Evolutionary conservation across 768 basidiomycete genomes (phyloP).

Genomic region (Tulasnella sp.): DNA sequence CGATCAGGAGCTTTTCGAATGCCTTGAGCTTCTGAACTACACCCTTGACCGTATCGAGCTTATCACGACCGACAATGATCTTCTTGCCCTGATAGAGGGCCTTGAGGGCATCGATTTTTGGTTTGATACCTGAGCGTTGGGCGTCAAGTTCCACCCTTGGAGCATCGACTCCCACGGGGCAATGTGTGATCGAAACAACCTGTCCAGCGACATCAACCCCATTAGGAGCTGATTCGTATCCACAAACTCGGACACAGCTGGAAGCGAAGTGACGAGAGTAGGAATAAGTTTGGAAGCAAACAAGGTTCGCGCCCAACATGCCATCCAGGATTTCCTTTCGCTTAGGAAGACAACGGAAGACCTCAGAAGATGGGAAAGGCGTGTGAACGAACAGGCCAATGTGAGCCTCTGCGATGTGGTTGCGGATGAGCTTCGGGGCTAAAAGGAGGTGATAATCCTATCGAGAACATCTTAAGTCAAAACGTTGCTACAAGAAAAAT

Average conservation of each 20-base stretch:
- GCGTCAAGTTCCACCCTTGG: slow-evolving; percentile 59
- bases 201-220: slow-evolving; percentile 65
- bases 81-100: slow-evolving; percentile 90
- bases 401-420: slow-evolving; percentile 44
- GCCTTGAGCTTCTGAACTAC: slow-evolving; percentile 95
- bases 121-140: slow-evolving; percentile 64
- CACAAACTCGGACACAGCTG: slow-evolving; percentile 90
- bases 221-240: slow-evolving; percentile 60
- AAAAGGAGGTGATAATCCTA: slow-evolving; percentile 88
- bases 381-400: slow-evolving; percentile 95
- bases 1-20: slow-evolving; percentile 84
- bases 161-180: slow-evolving; percentile 92
- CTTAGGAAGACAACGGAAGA: slow-evolving; percentile 84
- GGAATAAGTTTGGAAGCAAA: slow-evolving; percentile 93
- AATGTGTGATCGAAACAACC: slow-evolving; percentile 70
- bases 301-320: slow-evolving; percentile 92
- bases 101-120: slow-evolving; percentile 77
- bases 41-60: slow-evolving; percentile 96
- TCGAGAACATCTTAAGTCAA: neutral
- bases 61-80: slow-evolving; percentile 95
- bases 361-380: slow-evolving; percentile 92
- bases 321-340: slow-evolving; percentile 92
- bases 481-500: neutral
- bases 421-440: slow-evolving; percentile 72
- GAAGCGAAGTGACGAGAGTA: slow-evolving; percentile 92